Base-by-base conservation (phyloP, 371 early-diverging fungal species). In the Haplosporangium sp. region DNA sequence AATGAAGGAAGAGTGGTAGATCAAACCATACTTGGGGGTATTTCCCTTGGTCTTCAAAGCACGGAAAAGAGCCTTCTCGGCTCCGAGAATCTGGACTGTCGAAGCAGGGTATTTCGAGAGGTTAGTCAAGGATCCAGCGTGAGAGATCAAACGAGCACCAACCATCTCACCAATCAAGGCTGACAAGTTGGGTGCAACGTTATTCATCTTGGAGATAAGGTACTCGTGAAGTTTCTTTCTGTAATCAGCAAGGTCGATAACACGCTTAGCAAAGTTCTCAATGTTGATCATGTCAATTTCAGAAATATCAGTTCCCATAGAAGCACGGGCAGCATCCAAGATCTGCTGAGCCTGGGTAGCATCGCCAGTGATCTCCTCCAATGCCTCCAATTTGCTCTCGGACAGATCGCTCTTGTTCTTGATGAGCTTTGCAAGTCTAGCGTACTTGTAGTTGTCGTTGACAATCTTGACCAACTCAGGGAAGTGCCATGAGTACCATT, bases 401-500 rank as follows among this genome's bases (percentile, higher is more conserved):
- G 91, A 86, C 40, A 99, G 85, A 39, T 92, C 88, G 55, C 88
- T 83, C 89, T 98, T 98, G 94, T 97, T 95, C 86, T 92, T 91
- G 84, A 98, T 95, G 56, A 93, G 83, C 85, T 94, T 92, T 71
- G 93, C 94, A 63, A 96, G 89, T 68, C 91, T 90, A 74, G 98
- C 98, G 84, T 93, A 99, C 81, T 92, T 88, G 82, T 89, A 90
- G 86, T 97, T 96, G 87, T 98, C 98, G 75, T 88, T 88, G 72
- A 97, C 94, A 71, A 99, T 95, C 88, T 96, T 96, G 86, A 93
- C 91, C 76, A 99, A 89, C 89, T 99, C 98, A 53, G 99, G 99
- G 91, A 98, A 99, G 84, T 98, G 98, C 98, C 98, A 99, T 60
- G 95, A 94, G 87, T 99, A 99, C 98, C 98, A 98, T 87, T 99